These are phyloP conservation scores for Penicillium rolfsii DNA, from an alignment of 2,329 filamentous ascomycete species.

Conservation along the genomic window DNA sequence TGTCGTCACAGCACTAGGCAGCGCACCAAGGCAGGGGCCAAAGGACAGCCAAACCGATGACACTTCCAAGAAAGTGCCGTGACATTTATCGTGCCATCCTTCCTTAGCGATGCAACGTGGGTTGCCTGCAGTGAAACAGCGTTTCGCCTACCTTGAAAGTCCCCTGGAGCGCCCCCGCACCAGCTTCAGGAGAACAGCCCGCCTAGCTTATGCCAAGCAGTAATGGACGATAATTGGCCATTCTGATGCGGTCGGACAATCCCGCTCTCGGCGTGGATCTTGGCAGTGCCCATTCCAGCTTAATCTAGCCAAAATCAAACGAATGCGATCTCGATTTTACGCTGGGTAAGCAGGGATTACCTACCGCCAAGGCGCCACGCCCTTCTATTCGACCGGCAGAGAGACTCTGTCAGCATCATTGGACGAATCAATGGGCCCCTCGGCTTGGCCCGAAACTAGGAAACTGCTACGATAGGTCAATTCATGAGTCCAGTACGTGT, in stretches of 20 bases:
- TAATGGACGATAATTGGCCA: background rate
- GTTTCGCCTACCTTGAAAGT: background rate
- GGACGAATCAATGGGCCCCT: background rate
- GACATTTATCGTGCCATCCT: background rate
- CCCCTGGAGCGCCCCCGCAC: background rate
- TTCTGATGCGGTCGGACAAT: background rate
- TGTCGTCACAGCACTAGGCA: background rate
- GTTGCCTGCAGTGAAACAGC: background rate
- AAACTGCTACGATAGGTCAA: background rate
- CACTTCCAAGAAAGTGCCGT: background rate
- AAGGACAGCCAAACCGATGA: background rate
- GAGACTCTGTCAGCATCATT: background rate
- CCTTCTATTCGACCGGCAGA: conserved; percentile 6
- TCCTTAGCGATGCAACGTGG: background rate
- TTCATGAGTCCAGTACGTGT: background rate
- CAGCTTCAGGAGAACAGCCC: background rate
- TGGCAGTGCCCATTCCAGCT: conserved; percentile 3
- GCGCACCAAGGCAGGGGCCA: background rate
- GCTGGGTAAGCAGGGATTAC: conserved; percentile 1
- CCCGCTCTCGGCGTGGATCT: background rate
- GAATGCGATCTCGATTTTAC: background rate
- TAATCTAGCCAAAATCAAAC: conserved; percentile 5
- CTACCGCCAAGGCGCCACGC: background rate
- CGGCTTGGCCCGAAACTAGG: conserved; percentile 5
- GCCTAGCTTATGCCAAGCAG: background rate